Base-by-base conservation (phyloP, 495 filamentous ascomycete genomes). In the Coniosporium apollinis region DNA sequence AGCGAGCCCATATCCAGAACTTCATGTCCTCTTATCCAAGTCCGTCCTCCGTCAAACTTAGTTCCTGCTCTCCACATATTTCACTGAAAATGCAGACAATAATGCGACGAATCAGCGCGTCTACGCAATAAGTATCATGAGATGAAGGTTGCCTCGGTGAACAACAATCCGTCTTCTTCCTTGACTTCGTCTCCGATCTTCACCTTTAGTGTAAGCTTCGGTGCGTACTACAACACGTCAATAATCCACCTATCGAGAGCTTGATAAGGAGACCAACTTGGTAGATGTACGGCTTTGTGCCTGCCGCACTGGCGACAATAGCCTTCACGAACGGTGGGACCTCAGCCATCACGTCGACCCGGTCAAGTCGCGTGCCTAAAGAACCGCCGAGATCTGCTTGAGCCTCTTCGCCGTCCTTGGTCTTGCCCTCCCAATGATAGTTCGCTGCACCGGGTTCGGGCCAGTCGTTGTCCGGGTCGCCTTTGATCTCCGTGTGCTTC, bases 271-370 rank as follows among this genome's bases (percentile, higher is more conserved):
- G 10, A 50, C 64, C 28, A 49, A 87, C 85, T 70, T 93, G 87
- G 62, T 93, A 97, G 50, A 97, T 94, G 53, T 93, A 97, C 6
- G 89, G 91, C 60, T 81, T 83, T 15, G 89, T 87, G 41, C 89
- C 89, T 2, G 74, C 82, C 28, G 86, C 82, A 28, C 67, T 74
- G 25, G 79, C 81, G 8, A 91, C 83, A 54, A 97, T 79, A 32
- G 68, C 72, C 72, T 96, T 97, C 49, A 97, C 76, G 48, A 97
- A 92, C 19, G 79, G 80, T 3, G 89, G 89, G 33, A 96, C 79
- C 52, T 97, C 83, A 6, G 76, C 82, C 86, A 97, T 91, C 37
- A 97, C 78, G 56, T 97, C 91, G 33, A 97, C 71, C 42, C 82
- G 74, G 55, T 97, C 91, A 19, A 79, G 52, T 30, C 70, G 70